A percentile compares a stretch with the other conserved stretches of the same genome.
Conservation (phyloP, 148 eudicot genomes). For the Rhododendron molle region DNA sequence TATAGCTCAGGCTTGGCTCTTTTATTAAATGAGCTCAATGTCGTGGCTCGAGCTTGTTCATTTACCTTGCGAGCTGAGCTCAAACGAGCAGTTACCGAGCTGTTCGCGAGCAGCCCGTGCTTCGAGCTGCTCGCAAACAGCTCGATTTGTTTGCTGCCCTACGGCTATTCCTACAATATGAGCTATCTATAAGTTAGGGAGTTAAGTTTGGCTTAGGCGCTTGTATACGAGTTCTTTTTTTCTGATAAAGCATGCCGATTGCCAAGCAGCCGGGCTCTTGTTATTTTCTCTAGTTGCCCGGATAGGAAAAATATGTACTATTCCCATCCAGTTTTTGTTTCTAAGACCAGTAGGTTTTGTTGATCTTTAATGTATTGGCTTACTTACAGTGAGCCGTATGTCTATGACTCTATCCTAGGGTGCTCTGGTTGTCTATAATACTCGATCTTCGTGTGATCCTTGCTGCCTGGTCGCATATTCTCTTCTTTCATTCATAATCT, state of each 20-base stretch:
- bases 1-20: neutral
- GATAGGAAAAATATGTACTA: neutral
- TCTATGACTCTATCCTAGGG: no score
- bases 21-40: neutral
- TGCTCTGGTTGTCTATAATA: neutral
- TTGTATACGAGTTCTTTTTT: constrained; percentile 2
- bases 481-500: neutral
- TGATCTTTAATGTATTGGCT: neutral
- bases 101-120: no score
- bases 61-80: neutral
- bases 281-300: neutral
- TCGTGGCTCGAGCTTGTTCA: neutral
- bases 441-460: neutral
- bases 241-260: neutral
- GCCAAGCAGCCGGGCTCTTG: neutral
- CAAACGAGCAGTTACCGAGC: neutral
- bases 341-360: neutral
- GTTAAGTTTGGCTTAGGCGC: neutral
- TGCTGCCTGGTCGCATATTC: neutral
- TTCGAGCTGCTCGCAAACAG: neutral
- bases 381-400: neutral
- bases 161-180: neutral
- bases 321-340: neutral
- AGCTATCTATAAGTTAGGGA: neutral
- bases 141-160: neutral